Percentiles rank a stretch among this genome's conserved stretches.
Evolutionary conservation across 75 land plant species (phyloP).

Genomic region (Cupressus sempervirens): DNA sequence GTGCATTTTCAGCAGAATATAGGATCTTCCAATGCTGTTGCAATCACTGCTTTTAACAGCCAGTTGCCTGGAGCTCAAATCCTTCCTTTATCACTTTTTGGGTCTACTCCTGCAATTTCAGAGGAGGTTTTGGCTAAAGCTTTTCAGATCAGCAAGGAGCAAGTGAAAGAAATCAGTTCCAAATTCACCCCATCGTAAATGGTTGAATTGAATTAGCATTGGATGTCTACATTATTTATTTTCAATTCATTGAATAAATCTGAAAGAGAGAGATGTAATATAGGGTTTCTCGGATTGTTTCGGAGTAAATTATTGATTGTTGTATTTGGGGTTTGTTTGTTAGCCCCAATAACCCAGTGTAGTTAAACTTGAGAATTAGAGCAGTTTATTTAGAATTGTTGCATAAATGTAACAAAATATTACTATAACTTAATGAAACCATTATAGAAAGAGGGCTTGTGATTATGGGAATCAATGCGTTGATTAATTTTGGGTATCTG

Average conservation of each 20-base stretch:
- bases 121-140: conserved; percentile 34
- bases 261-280: too few species aligned
- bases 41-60: conserved; percentile 46
- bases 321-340: too few species aligned
- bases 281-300: too few species aligned
- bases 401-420: too few species aligned
- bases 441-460: too few species aligned
- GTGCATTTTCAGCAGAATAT: conserved; percentile 58
- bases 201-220: background rate
- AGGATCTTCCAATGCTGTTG: conserved; percentile 30
- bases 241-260: background rate
- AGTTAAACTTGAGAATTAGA: too few species aligned
- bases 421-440: too few species aligned
- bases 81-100: conserved; percentile 28
- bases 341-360: too few species aligned
- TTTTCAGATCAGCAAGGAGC: conserved; percentile 18
- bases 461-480: too few species aligned
- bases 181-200: background rate
- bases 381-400: too few species aligned
- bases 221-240: background rate
- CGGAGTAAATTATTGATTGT: too few species aligned
- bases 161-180: conserved; percentile 14
- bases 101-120: conserved; percentile 34
- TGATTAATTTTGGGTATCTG: too few species aligned
- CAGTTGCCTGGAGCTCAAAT: conserved; percentile 47